A percentile compares a stretch with the other conserved stretches of the same genome.
These are phyloP conservation scores for Paraconiothyrium brasiliense DNA, from an alignment of 2,329 filamentous ascomycete species.

Conservation along the genomic window DNA sequence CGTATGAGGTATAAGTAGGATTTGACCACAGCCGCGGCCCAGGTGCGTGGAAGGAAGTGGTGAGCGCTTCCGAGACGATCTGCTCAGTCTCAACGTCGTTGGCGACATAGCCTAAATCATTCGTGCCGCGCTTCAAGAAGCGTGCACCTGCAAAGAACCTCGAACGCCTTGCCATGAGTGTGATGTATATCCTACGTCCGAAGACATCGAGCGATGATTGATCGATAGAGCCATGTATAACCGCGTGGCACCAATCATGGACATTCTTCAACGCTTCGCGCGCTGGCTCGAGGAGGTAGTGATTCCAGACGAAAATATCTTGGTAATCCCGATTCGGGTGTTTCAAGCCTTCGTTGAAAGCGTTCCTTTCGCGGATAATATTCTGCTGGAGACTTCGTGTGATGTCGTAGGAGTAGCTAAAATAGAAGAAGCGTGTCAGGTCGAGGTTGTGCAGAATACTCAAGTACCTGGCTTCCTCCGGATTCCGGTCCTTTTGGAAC, in stretches of 20 bases:
- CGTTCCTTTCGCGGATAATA: constrained; percentile 79
- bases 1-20: constrained; percentile 92
- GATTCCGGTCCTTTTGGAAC: constrained; percentile 81
- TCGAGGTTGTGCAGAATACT: constrained; percentile 91
- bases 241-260: constrained; percentile 94
- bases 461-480: constrained; percentile 89
- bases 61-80: constrained; percentile 93
- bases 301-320: constrained; percentile 98
- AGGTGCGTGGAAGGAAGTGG: constrained; percentile 93
- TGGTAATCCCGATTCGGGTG: constrained; percentile 76
- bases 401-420: constrained; percentile 97
- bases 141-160: constrained; percentile 93
- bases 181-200: constrained; percentile 88
- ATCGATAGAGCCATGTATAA: constrained; percentile 96
- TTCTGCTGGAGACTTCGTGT: constrained; percentile 93
- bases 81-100: constrained; percentile 99
- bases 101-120: constrained; percentile 93
- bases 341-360: constrained; percentile 71
- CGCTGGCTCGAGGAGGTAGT: constrained; percentile 83
- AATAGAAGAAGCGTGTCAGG: constrained; percentile 91
- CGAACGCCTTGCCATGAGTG: constrained; percentile 90
- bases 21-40: constrained; percentile 86
- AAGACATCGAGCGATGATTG: constrained; percentile 81
- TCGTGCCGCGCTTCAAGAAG: constrained; percentile 93
- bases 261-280: constrained; percentile 75